phyloP scores from a whole-genome alignment of 805 yeast genomes.

The Saccharomycopsis fibuligera region DNA sequence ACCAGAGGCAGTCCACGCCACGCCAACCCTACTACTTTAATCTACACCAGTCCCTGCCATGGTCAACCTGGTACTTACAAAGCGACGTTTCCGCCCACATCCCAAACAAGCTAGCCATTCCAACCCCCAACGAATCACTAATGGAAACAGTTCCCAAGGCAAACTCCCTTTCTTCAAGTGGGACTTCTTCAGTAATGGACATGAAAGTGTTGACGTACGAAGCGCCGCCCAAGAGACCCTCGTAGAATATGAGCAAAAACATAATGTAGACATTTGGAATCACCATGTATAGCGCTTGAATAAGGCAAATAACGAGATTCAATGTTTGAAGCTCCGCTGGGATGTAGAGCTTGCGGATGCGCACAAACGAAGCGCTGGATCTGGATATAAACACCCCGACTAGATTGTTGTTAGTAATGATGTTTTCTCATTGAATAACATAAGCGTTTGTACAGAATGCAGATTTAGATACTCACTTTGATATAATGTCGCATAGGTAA shows the following conservation, averaged over 20 bases:
- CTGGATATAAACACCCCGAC: slow-evolving; percentile 89
- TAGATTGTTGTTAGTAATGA: slow-evolving; percentile 8
- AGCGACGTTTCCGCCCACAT: slow-evolving; percentile 66
- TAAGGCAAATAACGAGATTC: slow-evolving; percentile 52
- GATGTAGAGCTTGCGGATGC: slow-evolving; percentile 52
- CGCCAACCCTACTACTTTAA: slow-evolving; percentile 26
- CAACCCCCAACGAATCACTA: slow-evolving; percentile 80
- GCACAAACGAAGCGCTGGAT: slow-evolving; percentile 64
- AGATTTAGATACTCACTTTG: too few relatives aligned
- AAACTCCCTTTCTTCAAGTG: slow-evolving; percentile 56
- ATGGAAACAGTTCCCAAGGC: slow-evolving; percentile 79
- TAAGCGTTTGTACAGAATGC: background rate
- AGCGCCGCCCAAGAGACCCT: slow-evolving; percentile 86
- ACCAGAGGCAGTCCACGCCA: too few relatives aligned
- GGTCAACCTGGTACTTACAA: slow-evolving; percentile 61
- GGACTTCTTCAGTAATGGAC: slow-evolving; percentile 57
- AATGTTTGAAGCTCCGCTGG: slow-evolving; percentile 61
- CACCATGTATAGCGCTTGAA: slow-evolving; percentile 57
- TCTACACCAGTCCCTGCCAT: slow-evolving; percentile 79
- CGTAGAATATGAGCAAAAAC: slow-evolving; percentile 66
- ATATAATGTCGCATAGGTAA: slow-evolving; percentile 81
- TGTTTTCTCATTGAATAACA: background rate
- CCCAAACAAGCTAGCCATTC: slow-evolving; percentile 71
- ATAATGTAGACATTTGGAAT: slow-evolving; percentile 57
- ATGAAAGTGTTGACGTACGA: slow-evolving; percentile 86